Evolutionary conservation across 257 asterid species (phyloP), one percentile per base, ranked within the genome.

Genomic region (Solanum stenotomum): DNA sequence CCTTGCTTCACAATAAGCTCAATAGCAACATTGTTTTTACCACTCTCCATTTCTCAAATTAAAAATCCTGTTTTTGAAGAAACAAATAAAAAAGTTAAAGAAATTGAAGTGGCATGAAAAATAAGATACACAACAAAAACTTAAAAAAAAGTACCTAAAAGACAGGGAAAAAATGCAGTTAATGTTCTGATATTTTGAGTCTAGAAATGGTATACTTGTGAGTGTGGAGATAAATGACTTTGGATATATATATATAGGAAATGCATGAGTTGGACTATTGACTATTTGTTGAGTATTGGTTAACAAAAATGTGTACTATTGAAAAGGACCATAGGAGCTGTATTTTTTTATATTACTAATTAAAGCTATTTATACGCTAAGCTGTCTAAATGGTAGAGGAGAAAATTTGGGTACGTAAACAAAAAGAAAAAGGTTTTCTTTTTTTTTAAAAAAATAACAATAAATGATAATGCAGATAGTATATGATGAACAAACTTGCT

Each of bases 1-100:
- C 95, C 95, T 91, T 92, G 96, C 61, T 92, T 92, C 49, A 96
- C 95, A 6, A 13, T 81, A n/a, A 96, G 90, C 56, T 87, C 92
- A 61, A 88, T 81, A n/a, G 76, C 90, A 10, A 49, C 86, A 29
- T 90, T 87, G 87, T 84, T 83, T 46, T 86, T 91, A 34, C 87
- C 90, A 40, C 76, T 91, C 92, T 94, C 98, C 99, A 95, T 94
- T 85, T 8, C 27, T 90, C 72, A 68, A 87, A 25, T 67, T 70
- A 72, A 63, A 49, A 83, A 82, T 37, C 87, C 84, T 87, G 90
- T 77, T 46, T 67, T 72, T 63, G 88, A 85, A 49, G 63, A 67
- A 3, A 59, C 11, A 71, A 46, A 8, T 29, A 37, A 59, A 18
- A 4, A 31, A 37, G 86, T 40, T 31, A 31, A 31, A 67, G 61